Percentiles rank a stretch among this genome's conserved stretches.
Conservation (phyloP, 2,329 filamentous ascomycete species). For the Trichoderma guizhouense region DNA sequence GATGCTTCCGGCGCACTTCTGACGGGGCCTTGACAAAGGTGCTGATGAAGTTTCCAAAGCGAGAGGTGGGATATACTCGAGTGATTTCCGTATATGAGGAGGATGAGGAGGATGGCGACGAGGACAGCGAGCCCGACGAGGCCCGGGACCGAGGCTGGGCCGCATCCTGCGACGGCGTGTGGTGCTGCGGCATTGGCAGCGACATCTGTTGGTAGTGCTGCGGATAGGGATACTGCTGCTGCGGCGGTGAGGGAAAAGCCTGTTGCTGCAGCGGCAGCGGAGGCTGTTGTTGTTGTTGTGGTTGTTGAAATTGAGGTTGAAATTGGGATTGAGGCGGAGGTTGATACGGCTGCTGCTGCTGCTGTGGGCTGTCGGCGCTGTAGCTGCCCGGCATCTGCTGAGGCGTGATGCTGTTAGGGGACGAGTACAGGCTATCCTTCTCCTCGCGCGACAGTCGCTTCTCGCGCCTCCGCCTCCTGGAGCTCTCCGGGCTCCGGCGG, state of each 20-base stretch:
- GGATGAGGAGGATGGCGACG: slow-evolving; percentile 46
- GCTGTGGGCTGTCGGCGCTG: slow-evolving; percentile 13
- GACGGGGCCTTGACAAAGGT: slow-evolving; percentile 63
- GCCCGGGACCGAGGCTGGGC: slow-evolving; percentile 25
- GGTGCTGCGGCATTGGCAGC: slow-evolving; percentile 8
- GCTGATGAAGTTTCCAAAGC: slow-evolving; percentile 53
- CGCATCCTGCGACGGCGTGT: not conserved
- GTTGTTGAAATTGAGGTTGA: not conserved
- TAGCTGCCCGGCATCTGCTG: slow-evolving; percentile 16
- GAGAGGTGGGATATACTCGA: slow-evolving; percentile 44
- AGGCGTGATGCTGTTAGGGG: slow-evolving; percentile 19
- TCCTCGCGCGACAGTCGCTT: slow-evolving; percentile 33
- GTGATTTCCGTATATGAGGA: slow-evolving; percentile 66
- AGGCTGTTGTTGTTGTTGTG: not conserved
- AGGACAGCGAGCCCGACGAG: slow-evolving; percentile 41
- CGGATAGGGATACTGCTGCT: slow-evolving; percentile 20
- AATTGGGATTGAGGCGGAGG: slow-evolving; percentile 20
- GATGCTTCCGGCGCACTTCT: slow-evolving; percentile 45
- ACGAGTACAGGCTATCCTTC: slow-evolving; percentile 24
- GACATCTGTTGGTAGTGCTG: not conserved
- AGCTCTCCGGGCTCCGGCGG: slow-evolving; percentile 55
- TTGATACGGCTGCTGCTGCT: slow-evolving; percentile 10
- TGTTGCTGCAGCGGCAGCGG: slow-evolving; percentile 12
- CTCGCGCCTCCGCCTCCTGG: slow-evolving; percentile 46
- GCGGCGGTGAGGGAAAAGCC: slow-evolving; percentile 21